These are phyloP conservation scores for Tricholoma furcatifolium DNA, from an alignment of 768 basidiomycete genomes.

Conservation along the genomic window DNA sequence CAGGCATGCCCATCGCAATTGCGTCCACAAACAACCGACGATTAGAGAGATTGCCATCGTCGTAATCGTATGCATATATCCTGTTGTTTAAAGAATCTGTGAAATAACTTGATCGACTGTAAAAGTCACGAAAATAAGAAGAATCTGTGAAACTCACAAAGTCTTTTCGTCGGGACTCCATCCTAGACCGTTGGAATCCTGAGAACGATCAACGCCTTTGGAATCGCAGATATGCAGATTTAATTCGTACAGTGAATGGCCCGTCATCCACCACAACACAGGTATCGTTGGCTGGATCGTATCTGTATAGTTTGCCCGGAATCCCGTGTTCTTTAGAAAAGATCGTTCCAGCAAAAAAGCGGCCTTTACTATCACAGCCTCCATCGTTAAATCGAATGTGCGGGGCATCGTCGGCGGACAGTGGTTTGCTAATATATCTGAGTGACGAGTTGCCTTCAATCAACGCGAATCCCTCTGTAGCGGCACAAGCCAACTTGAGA, in stretches of 20 bases:
- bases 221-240: not conserved
- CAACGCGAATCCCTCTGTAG: constrained; percentile 54
- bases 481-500: constrained; percentile 55
- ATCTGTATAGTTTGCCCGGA: constrained; percentile 57
- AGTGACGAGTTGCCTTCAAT: constrained; percentile 42
- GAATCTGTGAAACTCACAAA: constrained; percentile 39
- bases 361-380: constrained; percentile 61
- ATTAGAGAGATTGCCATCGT: constrained; percentile 54
- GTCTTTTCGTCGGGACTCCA: constrained; percentile 63
- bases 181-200: constrained; percentile 66
- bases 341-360: constrained; percentile 68
- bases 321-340: constrained; percentile 47
- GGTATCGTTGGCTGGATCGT: constrained; percentile 47
- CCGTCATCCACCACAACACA: constrained; percentile 58
- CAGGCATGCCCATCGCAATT: constrained; percentile 47
- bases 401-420: constrained; percentile 38
- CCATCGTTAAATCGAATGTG: constrained; percentile 71
- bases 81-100: constrained; percentile 66
- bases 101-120: constrained; percentile 51
- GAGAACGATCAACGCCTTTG: constrained; percentile 15
- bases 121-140: constrained; percentile 4
- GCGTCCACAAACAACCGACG: constrained; percentile 59
- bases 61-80: constrained; percentile 69
- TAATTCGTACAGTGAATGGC: constrained; percentile 56
- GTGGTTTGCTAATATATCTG: constrained; percentile 50